A percentile compares a stretch with the other conserved stretches of the same genome.
Evolutionary conservation across 345 rosid species (phyloP).

Genomic region (Bretschneidera sinensis): DNA sequence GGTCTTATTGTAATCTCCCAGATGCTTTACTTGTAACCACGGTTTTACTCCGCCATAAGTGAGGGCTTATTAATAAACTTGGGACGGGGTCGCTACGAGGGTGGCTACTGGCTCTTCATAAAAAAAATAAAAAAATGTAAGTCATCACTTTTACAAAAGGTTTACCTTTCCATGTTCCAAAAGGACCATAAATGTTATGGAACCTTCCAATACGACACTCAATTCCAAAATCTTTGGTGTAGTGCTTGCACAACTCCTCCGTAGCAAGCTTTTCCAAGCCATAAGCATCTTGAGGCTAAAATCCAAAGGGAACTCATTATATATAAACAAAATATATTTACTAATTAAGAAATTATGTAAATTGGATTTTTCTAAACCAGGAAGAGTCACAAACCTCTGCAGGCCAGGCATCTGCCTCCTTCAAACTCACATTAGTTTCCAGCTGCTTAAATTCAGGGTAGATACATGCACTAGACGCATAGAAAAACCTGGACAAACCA

Average conservation of each 20-base stretch:
- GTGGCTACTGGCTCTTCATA: too few species aligned
- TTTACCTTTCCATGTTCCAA: constrained; percentile 97
- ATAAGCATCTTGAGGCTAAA: constrained; percentile 99
- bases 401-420: constrained; percentile 99
- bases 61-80: too few species aligned
- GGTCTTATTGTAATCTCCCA: too few species aligned
- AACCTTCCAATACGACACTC: constrained; percentile 96
- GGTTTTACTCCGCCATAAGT: too few species aligned
- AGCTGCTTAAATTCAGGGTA: constrained; percentile 98
- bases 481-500: constrained; percentile 67
- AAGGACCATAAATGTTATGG: constrained; percentile 98
- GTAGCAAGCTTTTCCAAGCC: constrained; percentile 99
- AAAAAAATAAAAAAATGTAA: too few species aligned
- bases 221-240: constrained; percentile 88
- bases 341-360: neutral
- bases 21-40: too few species aligned
- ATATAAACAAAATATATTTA: neutral
- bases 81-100: too few species aligned
- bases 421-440: constrained; percentile 95
- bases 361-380: neutral
- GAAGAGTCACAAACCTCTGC: constrained; percentile 71
- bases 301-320: neutral
- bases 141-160: constrained; percentile 5
- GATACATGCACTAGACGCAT: constrained; percentile 99
- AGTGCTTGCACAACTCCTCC: constrained; percentile 96